phyloP scores from a whole-genome alignment of 345 rosid species.

The Carallia pectinifolia region DNA sequence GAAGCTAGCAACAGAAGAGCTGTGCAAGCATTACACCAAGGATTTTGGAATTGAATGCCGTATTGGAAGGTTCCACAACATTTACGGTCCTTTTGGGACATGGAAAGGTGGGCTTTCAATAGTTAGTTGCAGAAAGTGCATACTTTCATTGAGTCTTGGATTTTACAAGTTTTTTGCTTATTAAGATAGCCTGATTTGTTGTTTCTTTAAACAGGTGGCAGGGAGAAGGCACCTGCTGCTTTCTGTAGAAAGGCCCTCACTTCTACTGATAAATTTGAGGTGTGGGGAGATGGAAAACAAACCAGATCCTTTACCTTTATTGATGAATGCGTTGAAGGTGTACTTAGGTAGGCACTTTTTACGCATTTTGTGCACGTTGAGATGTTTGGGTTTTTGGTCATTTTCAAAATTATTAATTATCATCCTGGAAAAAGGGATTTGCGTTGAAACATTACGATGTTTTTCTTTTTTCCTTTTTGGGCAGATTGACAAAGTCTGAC shows the following conservation, averaged over 20 bases:
- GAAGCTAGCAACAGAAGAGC: slow-evolving; percentile 96
- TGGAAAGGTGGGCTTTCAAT: slow-evolving; percentile 75
- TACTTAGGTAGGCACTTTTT: slow-evolving; percentile 57
- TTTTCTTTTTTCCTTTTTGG: not conserved
- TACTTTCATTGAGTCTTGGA: not conserved
- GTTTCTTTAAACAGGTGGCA: slow-evolving; percentile 62
- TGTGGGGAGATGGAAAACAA: slow-evolving; percentile 99
- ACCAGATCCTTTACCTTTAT: slow-evolving; percentile 98
- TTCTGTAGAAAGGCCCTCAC: slow-evolving; percentile 94
- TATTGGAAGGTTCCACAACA: slow-evolving; percentile 94
- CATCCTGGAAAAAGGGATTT: not conserved
- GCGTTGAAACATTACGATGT: too few species aligned
- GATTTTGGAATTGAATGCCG: slow-evolving; percentile 95
- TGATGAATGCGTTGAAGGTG: slow-evolving; percentile 99
- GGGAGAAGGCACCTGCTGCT: slow-evolving; percentile 99
- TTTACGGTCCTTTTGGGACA: slow-evolving; percentile 97
- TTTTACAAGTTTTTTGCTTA: not conserved
- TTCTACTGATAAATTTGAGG: slow-evolving; percentile 83
- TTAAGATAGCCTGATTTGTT: not conserved
- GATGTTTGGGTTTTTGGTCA: not conserved
- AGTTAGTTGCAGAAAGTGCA: not conserved
- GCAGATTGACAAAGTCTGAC: slow-evolving; percentile 91
- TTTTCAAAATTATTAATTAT: not conserved
- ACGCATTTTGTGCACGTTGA: not conserved
- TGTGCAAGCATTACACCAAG: slow-evolving; percentile 95